A percentile compares a stretch with the other conserved stretches of the same genome.
Evolutionary conservation across 768 basidiomycete species (phyloP).

Genomic region (Auricularia cornea): DNA sequence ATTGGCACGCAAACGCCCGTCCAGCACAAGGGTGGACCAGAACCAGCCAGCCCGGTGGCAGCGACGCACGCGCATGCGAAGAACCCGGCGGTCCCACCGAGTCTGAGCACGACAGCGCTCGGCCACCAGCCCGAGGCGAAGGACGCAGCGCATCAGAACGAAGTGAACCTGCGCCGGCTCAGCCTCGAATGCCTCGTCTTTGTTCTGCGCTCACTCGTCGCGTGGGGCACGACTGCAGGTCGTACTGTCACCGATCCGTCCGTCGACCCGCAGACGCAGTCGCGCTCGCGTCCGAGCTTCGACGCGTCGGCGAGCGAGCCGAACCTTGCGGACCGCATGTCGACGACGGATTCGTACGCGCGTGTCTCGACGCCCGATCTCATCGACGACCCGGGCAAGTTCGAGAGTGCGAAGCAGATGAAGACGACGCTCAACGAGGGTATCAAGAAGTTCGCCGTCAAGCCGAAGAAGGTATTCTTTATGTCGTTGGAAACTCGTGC

Average conservation of each 20-base stretch:
- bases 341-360: conserved; percentile 24
- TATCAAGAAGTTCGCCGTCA: conserved; percentile 96
- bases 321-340: conserved; percentile 30
- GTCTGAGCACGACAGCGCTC: conserved; percentile 57
- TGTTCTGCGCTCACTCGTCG: conserved; percentile 81
- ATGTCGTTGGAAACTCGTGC: background rate
- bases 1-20: conserved; percentile 54
- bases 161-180: conserved; percentile 78
- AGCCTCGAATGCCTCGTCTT: conserved; percentile 91
- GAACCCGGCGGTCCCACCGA: conserved; percentile 43
- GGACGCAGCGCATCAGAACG: conserved; percentile 60
- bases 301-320: conserved; percentile 52
- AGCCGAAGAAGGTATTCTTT: conserved; percentile 83
- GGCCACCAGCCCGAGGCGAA: conserved; percentile 41
- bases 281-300: conserved; percentile 35
- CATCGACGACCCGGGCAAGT: conserved; percentile 82
- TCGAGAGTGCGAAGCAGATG: conserved; percentile 93
- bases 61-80: conserved; percentile 41
- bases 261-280: conserved; percentile 42
- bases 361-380: conserved; percentile 64
- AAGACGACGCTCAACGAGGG: conserved; percentile 93
- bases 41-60: conserved; percentile 51
- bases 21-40: conserved; percentile 39
- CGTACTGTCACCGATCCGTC: conserved; percentile 25
- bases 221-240: conserved; percentile 66